Base-by-base conservation (phyloP, 1,284 basidiomycete genomes). In the Fomitiporia mediterranea region DNA sequence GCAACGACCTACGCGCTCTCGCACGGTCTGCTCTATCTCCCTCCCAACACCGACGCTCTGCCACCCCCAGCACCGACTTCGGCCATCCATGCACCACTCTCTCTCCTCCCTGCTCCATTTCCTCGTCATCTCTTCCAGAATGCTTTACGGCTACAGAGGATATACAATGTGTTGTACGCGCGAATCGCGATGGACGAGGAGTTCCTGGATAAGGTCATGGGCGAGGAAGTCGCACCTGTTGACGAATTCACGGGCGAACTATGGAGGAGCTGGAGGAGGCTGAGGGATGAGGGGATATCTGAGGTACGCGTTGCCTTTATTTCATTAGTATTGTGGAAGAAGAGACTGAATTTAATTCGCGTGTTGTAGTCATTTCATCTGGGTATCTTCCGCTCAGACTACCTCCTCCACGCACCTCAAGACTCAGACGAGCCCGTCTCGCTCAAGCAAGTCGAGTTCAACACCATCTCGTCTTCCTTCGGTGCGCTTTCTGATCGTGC, bases 371-470 rank as follows among this genome's bases (percentile, higher is more conserved):
- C 84, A 1, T 72, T 92, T 21, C 89, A 96, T 60, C 79, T 99
- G 8, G 94, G 95, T 9, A 74, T 99, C n/a, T 98, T 98, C 70
- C 80, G 97, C 50, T 96, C 93, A 13, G 96, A 99, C 72, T 99
- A 98, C 70, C 77, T 99, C 39, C 72, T 98, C n/a, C 92, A 99
- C 66, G 70, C 75, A 34, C 56, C 56, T 11, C n/a, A 56, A 8
- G 44, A 30, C 40, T 69, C 77, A 1, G 63, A 65, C 1, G 55
- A 64, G 3, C 69, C 71, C 23, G 71, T 74, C 5, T 73, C 75
- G 27, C 73, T 99, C 58, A 97, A 94, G 69, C 96, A 99, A 73
- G 96, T 99, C 52, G 97, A 99, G 70, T 97, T 98, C 73, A 99
- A 99, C 69, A 98, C 96, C 4, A 96, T 98, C 62, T 93, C 94